Conservation (phyloP, 2,329 filamentous ascomycete species). For the Lachnum nothofagi region DNA sequence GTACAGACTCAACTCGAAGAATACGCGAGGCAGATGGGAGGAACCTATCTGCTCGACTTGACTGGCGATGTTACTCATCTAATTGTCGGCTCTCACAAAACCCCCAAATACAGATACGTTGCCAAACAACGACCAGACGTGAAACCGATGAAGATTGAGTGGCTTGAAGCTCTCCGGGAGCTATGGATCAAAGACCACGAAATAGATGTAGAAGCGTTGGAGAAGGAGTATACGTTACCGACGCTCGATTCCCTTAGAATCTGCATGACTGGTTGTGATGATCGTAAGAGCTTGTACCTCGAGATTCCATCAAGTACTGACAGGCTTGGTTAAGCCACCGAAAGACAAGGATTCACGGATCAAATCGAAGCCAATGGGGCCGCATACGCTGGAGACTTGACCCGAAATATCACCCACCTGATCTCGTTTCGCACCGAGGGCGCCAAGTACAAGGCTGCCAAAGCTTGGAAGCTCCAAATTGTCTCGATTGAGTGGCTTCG, state of each 20-base stretch:
- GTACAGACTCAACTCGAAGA: constrained; percentile 50
- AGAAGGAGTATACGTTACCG: constrained; percentile 59
- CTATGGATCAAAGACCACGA: constrained; percentile 76
- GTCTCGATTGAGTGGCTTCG: constrained; percentile 81
- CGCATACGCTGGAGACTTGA: constrained; percentile 82
- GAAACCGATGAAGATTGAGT: constrained; percentile 72
- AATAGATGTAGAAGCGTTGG: constrained; percentile 66
- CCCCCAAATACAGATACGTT: constrained; percentile 92
- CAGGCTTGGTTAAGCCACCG: constrained; percentile 43
- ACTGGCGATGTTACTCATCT: constrained; percentile 96
- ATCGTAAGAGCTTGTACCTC: constrained; percentile 47
- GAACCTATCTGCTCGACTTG: constrained; percentile 80
- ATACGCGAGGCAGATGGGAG: constrained; percentile 75
- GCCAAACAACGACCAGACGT: constrained; percentile 84
- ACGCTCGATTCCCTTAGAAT: constrained; percentile 59
- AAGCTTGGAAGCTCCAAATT: constrained; percentile 71
- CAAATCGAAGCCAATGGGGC: constrained; percentile 65
- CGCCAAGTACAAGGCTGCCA: constrained; percentile 86
- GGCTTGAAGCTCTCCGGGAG: constrained; percentile 74
- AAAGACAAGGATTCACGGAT: constrained; percentile 66
- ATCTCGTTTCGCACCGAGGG: constrained; percentile 75
- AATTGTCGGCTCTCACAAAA: constrained; percentile 75
- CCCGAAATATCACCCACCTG: constrained; percentile 79
- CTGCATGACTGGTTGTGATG: constrained; percentile 66
- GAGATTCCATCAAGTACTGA: constrained; percentile 25